Base-by-base conservation (phyloP, 176 grass and related monocot species). In the Zoysia japonica region DNA sequence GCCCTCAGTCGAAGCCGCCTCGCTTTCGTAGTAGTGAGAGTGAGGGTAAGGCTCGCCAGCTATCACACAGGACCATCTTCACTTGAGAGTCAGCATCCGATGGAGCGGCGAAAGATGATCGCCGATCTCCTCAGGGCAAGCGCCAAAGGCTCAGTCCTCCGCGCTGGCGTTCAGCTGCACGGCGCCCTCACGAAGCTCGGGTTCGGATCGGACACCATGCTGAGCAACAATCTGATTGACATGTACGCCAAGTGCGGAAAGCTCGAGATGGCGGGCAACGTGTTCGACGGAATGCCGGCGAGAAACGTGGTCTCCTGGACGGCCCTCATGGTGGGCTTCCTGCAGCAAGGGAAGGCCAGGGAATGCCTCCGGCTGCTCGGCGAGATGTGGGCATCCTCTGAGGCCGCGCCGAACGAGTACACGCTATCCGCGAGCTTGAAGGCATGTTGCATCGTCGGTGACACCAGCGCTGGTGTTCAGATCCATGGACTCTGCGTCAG, bases 291-390 rank as follows among this genome's bases (percentile, higher is more conserved):
- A 75, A 88, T 88, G 86, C 36, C 20, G 12, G 55, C 48, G 0
- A 68, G 85, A 73, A 90, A 87, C 51, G 88, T 90, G 49, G 80
- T 90, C 3, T 87, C 88, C 1, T 90, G 88, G 88, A 87, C 88
- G 39, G 84, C 84, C 0, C 84, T 90, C 65, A 87, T 90, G 88
- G 88, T 90, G 65, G 76, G 84, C 11, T 84, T 71, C 76, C 77
- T 90, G 82, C 80, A 17, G 71, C 79, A 83, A 47, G 88, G 75
- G 5, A 62, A 51, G 15, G 57, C 72, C 59, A 8, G 2, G 44
- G 72, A 78, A 2, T 82, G 79, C 67, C 67, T 89, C 7, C 9
- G 75, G 9, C 62, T 89, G 4, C 77, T 89, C 38, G 28, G 9
- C 19, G 50, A n/a, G 2, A 89, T 89, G 83, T 11, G 38, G 6